phyloP scores from a whole-genome alignment of 2,329 filamentous ascomycete genomes.

The Massarina eburnea region DNA sequence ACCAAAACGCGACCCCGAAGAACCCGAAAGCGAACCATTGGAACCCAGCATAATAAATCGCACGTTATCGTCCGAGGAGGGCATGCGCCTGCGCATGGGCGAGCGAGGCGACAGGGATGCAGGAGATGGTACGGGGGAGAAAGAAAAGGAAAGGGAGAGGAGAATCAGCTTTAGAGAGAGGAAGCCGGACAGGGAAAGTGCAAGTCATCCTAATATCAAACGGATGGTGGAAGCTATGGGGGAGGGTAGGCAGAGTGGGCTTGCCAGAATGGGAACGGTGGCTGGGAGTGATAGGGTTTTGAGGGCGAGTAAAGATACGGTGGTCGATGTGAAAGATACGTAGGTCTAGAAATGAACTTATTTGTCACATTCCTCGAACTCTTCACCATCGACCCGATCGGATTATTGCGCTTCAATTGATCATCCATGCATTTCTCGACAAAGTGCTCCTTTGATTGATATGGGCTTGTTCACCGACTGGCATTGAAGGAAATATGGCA shows the following conservation, averaged over 20 bases:
- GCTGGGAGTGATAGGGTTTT: constrained; percentile 7
- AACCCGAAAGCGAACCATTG: constrained; percentile 11
- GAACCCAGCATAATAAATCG: constrained; percentile 16
- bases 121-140: too few species aligned
- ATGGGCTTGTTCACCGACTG: too few species aligned
- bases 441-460: too few species aligned
- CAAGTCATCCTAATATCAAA: constrained; percentile 33
- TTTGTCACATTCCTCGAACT: too few species aligned
- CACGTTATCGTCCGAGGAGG: constrained; percentile 31
- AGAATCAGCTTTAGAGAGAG: constrained; percentile 2
- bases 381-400: too few species aligned
- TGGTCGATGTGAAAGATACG: constrained; percentile 21
- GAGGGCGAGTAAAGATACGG: constrained; percentile 20
- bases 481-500: too few species aligned
- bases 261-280: constrained; percentile 25
- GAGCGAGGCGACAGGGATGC: neutral
- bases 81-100: constrained; percentile 26
- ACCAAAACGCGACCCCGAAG: constrained; percentile 15
- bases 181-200: constrained; percentile 16
- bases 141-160: constrained; percentile 10
- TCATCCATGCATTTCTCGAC: too few species aligned
- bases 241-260: constrained; percentile 28
- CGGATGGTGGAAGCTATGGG: constrained; percentile 31
- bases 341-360: too few species aligned
- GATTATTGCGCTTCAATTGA: too few species aligned